Base-by-base conservation (phyloP, 2,329 filamentous ascomycete species). In the Dactylonectria estremocensis region DNA sequence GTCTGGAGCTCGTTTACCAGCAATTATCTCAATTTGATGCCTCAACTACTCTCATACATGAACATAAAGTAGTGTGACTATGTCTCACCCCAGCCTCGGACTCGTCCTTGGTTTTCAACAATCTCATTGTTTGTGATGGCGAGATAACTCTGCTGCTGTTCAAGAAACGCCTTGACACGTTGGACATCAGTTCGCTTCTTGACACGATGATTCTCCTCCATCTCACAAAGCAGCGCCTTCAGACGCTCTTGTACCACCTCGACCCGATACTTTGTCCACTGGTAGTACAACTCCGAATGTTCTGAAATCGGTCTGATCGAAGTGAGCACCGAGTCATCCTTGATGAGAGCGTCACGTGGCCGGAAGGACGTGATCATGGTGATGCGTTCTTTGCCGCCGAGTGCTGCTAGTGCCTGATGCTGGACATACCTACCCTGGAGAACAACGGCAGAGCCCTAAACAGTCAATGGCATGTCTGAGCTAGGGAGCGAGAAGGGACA, bases 401-500 rank as follows among this genome's bases (percentile, higher is more conserved):
- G 78, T 11, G 89, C 87, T 11, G 84, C 85, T 28, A 91, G 82
- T 2, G 90, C 90, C 71, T 88, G 85, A 76, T 92, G 90, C 69
- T 88, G 86, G 68, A 92, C 90, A 79, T 92, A 91, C 22, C 90
- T 84, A 18, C 90, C 90, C 77, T 92, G 90, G 54, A 92, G 81
- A 20, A 92, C 83, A 2, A 91, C 88, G 5, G 88, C 89, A 54
- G 85, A 89, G 11, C 89, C 89, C 84, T 60, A 2, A 1, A 1
- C 5, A 2, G 24, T 5, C 3, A 28, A 57, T 28, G 49, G 50
- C 14, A 35, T 20, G 9, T 28, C 24, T 28, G 24, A 28, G 7
- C 4, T 28, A 7, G 24, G 31, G 8, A 7, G 11, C 2, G n/a
- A 8, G 5, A 16, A 2, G 31, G n/a, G 2, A 9, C 11, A 50